Evolutionary conservation across 768 basidiomycete genomes (phyloP).

Genomic region (Lentinula sp.): DNA sequence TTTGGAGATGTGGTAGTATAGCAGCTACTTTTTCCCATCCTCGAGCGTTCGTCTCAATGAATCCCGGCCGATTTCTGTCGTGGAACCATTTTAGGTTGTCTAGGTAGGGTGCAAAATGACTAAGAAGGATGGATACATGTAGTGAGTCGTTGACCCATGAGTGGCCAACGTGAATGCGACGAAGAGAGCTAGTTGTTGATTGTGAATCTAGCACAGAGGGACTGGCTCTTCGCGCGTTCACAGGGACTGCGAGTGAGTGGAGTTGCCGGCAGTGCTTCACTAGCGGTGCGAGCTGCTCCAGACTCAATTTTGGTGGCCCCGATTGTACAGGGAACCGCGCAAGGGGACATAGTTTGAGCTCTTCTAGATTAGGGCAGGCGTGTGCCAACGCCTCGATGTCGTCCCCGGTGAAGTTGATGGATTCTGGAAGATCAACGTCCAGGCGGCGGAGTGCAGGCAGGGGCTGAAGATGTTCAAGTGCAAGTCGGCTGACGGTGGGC

Average conservation of each 20-base stretch:
- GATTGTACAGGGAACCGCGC: constrained; percentile 54
- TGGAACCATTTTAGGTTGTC: constrained; percentile 73
- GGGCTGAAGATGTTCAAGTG: constrained; percentile 49
- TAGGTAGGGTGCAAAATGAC: constrained; percentile 68
- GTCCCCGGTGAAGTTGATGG: constrained; percentile 53
- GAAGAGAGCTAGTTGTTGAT: constrained; percentile 54
- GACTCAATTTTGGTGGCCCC: constrained; percentile 49
- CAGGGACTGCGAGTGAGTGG: constrained; percentile 59
- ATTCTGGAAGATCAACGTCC: constrained; percentile 77
- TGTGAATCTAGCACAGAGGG: constrained; percentile 39
- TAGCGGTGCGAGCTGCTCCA: constrained; percentile 59
- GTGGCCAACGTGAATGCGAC: constrained; percentile 71
- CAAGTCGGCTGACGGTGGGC: constrained; percentile 51
- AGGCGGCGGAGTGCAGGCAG: constrained; percentile 55
- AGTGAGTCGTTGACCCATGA: constrained; percentile 69
- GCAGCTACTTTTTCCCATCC: constrained; percentile 68
- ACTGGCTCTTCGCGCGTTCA: constrained; percentile 48
- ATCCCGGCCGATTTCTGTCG: constrained; percentile 69
- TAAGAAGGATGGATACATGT: constrained; percentile 63
- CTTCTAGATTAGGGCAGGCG: constrained; percentile 64
- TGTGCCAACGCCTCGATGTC: constrained; percentile 56
- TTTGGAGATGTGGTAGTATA: constrained; percentile 67
- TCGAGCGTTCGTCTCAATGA: constrained; percentile 57
- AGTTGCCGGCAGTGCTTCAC: constrained; percentile 52
- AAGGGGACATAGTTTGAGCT: constrained; percentile 60